Evolutionary conservation across 345 rosid genomes (phyloP).

Genomic region (Arabis hirsuta): DNA sequence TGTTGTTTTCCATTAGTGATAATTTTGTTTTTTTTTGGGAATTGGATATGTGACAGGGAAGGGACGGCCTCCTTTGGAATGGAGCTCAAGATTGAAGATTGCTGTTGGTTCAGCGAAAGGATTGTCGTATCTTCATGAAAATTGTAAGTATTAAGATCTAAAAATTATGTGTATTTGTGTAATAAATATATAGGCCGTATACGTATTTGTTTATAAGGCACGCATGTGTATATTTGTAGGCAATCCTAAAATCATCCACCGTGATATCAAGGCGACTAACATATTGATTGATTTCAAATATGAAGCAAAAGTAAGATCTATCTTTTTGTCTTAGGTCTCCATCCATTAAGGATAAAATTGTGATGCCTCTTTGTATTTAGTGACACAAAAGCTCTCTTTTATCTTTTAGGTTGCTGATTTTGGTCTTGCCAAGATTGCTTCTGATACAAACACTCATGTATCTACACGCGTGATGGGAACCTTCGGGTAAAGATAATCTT

Average conservation of each 20-base stretch:
- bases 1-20: not conserved
- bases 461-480: constrained; percentile 98
- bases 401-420: constrained; percentile 62
- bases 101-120: constrained; percentile 93
- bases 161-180: not conserved
- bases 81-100: constrained; percentile 72
- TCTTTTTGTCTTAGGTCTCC: not conserved
- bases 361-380: not conserved
- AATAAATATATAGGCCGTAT: not conserved
- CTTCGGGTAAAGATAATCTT: constrained; percentile 39
- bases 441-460: constrained; percentile 81
- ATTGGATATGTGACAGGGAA: constrained; percentile 52
- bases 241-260: constrained; percentile 86
- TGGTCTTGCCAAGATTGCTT: constrained; percentile 83
- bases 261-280: constrained; percentile 88
- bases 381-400: constrained; percentile 18
- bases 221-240: constrained; percentile 48
- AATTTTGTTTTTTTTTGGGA: not conserved
- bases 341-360: not conserved
- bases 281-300: constrained; percentile 79
- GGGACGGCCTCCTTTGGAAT: constrained; percentile 70
- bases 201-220: not conserved
- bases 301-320: constrained; percentile 76
- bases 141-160: constrained; percentile 53
- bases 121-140: constrained; percentile 93